These are phyloP conservation scores for Hypericum androsaemum DNA, from an alignment of 345 rosid genomes.

Conservation along the genomic window DNA sequence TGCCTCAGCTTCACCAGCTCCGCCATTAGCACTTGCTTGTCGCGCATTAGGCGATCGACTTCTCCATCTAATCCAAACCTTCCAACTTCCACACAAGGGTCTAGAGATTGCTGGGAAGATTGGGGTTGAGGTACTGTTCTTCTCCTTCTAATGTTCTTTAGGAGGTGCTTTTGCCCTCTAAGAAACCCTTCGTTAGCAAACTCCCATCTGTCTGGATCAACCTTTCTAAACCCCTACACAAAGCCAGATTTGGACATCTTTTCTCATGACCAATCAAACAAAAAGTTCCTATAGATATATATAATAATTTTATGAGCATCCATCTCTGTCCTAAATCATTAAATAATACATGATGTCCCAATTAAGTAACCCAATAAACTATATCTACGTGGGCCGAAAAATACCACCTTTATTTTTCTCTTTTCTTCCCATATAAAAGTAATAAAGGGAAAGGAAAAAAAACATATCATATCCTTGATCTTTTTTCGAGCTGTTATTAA, in stretches of 20 bases:
- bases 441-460: neutral
- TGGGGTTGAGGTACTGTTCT: slow-evolving; percentile 11
- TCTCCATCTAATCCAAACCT: slow-evolving; percentile 56
- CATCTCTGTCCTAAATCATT: slow-evolving; percentile 10
- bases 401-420: slow-evolving; percentile 4
- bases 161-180: slow-evolving; percentile 55
- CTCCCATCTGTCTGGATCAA: slow-evolving; percentile 95
- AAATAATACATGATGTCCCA: slow-evolving; percentile 15
- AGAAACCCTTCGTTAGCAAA: slow-evolving; percentile 45
- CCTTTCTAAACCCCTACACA: slow-evolving; percentile 84
- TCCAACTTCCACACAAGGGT: slow-evolving; percentile 57
- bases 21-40: slow-evolving; percentile 52
- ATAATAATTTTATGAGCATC: slow-evolving; percentile 1
- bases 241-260: slow-evolving; percentile 13
- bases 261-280: slow-evolving; percentile 15
- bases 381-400: neutral
- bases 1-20: slow-evolving; percentile 59
- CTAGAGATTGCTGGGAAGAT: slow-evolving; percentile 10
- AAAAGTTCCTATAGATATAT: neutral
- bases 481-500: no score
- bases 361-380: slow-evolving; percentile 11
- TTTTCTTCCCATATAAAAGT: neutral
- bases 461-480: no score
- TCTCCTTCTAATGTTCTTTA: slow-evolving; percentile 69
- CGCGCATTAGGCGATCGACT: slow-evolving; percentile 40